Percentiles rank a stretch among this genome's conserved stretches.
Conservation (phyloP, 2,329 filamentous ascomycete species). For the Ophiobolus disseminans region DNA sequence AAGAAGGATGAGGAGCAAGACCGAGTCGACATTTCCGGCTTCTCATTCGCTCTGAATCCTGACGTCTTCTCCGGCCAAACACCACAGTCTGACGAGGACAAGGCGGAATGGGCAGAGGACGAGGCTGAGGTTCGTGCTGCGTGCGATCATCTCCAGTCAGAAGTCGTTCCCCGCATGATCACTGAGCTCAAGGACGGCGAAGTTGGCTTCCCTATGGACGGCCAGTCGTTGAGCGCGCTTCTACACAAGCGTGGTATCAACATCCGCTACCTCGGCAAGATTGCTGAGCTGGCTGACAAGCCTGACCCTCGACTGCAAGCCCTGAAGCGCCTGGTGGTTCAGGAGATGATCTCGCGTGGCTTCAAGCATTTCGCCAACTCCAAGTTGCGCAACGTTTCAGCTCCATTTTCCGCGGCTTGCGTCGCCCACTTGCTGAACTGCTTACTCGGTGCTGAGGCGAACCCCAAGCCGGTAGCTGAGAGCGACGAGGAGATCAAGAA, state of each 20-base stretch:
- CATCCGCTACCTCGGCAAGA: conserved; percentile 88
- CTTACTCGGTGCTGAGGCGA: conserved; percentile 78
- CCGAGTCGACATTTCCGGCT: conserved; percentile 84
- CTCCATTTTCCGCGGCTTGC: conserved; percentile 79
- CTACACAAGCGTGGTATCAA: conserved; percentile 98
- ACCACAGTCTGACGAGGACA: conserved; percentile 90
- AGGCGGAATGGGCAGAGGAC: conserved; percentile 79
- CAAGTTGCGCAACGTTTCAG: conserved; percentile 80
- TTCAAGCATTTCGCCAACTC: conserved; percentile 91
- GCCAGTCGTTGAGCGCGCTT: conserved; percentile 84
- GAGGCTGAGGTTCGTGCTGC: conserved; percentile 88
- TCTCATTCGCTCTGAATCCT: conserved; percentile 88
- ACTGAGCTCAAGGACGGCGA: conserved; percentile 90
- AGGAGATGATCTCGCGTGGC: conserved; percentile 93
- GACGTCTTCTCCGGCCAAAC: conserved; percentile 93
- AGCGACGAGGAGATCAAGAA: conserved; percentile 75
- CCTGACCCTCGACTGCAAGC: conserved; percentile 75
- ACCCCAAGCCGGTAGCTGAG: conserved; percentile 78
- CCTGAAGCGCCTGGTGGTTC: conserved; percentile 76
- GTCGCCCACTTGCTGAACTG: conserved; percentile 92
- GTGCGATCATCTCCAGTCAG: conserved; percentile 76
- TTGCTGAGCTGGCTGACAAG: conserved; percentile 70
- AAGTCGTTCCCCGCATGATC: conserved; percentile 83
- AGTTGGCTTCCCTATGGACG: conserved; percentile 97
- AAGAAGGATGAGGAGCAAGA: conserved; percentile 63